Conservation (phyloP, 2,329 filamentous ascomycete genomes). For the Botryotinia convoluta region DNA sequence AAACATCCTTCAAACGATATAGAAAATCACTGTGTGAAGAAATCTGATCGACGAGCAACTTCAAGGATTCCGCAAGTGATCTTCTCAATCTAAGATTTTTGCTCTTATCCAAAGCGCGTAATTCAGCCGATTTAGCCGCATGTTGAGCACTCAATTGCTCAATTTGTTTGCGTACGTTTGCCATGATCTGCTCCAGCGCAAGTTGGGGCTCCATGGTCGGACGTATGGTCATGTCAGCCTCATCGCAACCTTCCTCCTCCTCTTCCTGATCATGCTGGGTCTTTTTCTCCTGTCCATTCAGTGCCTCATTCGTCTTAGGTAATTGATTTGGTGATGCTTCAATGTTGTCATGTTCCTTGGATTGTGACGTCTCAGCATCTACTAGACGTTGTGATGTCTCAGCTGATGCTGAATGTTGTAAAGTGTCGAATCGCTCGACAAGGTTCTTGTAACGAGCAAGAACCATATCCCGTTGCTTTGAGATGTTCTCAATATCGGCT, state of each 20-base stretch:
- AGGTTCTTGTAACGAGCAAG: constrained; percentile 10
- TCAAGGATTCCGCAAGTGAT: constrained; percentile 11
- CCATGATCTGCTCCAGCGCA: constrained; percentile 7
- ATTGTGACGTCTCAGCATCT: background rate
- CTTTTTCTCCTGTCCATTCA: background rate
- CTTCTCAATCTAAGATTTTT: constrained; percentile 14
- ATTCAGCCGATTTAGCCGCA: constrained; percentile 1
- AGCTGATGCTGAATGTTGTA: background rate
- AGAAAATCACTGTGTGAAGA: constrained; percentile 14
- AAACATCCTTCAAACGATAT: constrained; percentile 16
- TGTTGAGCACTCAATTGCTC: constrained; percentile 12
- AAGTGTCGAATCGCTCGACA: constrained; percentile 8
- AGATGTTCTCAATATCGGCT: background rate
- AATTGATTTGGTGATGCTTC: background rate
- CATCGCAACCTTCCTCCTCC: background rate
- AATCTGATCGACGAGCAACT: constrained; percentile 12
- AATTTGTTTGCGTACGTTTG: constrained; percentile 8
- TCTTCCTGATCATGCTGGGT: background rate
- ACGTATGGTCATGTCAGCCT: constrained; percentile 4
- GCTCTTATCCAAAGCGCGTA: constrained; percentile 13
- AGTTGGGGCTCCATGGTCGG: constrained; percentile 11
- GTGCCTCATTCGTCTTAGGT: background rate
- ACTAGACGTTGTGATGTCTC: background rate
- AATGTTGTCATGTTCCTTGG: background rate
- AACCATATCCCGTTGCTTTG: constrained; percentile 12